Evolutionary conservation across 139 green algal species (phyloP).

Genomic region (Chlorella sp.): DNA sequence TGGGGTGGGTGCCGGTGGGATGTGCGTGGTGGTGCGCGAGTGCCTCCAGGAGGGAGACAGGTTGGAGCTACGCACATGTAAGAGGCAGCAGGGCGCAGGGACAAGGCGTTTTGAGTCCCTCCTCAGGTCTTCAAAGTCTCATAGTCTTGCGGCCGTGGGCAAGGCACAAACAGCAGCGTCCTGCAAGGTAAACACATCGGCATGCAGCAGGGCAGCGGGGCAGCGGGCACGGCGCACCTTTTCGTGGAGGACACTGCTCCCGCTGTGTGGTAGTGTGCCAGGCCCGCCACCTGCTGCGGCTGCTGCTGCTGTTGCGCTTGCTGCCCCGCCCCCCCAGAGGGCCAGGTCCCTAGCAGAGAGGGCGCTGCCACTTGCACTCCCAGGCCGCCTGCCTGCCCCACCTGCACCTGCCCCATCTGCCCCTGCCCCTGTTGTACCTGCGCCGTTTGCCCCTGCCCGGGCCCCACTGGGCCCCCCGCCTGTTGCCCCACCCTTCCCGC

Average conservation of each 20-base stretch:
- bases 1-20: neutral
- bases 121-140: neutral
- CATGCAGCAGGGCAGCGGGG: no score
- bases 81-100: no score
- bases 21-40: neutral
- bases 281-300: neutral
- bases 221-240: neutral
- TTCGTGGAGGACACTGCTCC: neutral
- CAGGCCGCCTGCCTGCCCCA: no score
- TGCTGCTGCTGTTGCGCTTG: neutral
- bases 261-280: neutral
- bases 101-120: neutral
- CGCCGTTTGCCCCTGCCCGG: no score
- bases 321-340: neutral
- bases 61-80: neutral
- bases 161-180: no score
- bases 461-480: no score
- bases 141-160: no score
- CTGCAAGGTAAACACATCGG: no score
- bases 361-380: neutral
- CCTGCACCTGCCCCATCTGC: no score
- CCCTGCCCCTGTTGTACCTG: no score
- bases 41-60: neutral
- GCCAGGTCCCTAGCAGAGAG: neutral
- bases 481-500: no score